Percentiles rank a stretch among this genome's conserved stretches.
Evolutionary conservation across 2,329 filamentous ascomycete species (phyloP).

Genomic region (Triangularia verruculosa): DNA sequence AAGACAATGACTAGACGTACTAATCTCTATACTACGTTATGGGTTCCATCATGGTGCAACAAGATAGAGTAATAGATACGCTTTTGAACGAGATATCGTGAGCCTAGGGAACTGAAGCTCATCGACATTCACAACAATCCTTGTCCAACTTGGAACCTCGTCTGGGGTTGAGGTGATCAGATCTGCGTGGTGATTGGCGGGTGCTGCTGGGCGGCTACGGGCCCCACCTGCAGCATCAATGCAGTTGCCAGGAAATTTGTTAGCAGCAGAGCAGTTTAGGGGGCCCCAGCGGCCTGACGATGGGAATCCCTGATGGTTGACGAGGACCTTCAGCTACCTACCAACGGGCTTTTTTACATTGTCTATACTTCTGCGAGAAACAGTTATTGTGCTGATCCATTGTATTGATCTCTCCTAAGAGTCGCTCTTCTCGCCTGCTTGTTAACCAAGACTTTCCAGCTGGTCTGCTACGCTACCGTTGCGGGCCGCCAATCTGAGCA

Average conservation of each 20-base stretch:
- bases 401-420: conserved; percentile 8
- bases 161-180: not conserved
- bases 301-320: conserved; percentile 1
- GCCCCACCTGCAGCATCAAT: conserved; percentile 5
- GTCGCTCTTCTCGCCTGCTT: not conserved
- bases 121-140: not conserved
- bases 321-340: not conserved
- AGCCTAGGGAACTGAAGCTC: not conserved
- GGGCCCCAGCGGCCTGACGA: not conserved
- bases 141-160: not conserved
- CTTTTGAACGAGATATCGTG: not conserved
- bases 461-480: not conserved
- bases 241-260: not conserved
- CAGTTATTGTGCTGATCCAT: conserved; percentile 3
- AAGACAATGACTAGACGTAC: conserved; percentile 44
- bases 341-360: not conserved
- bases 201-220: conserved; percentile 1
- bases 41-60: not conserved
- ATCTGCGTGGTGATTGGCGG: conserved; percentile 2
- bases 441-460: not conserved
- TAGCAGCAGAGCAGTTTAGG: not conserved
- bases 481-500: not conserved
- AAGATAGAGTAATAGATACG: not conserved
- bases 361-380: not conserved
- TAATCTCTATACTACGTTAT: not conserved